Evolutionary conservation across 352 stramenopile genomes (phyloP), one percentile per base, ranked within the genome.

Genomic region (Globisporangium acanthophoron): DNA sequence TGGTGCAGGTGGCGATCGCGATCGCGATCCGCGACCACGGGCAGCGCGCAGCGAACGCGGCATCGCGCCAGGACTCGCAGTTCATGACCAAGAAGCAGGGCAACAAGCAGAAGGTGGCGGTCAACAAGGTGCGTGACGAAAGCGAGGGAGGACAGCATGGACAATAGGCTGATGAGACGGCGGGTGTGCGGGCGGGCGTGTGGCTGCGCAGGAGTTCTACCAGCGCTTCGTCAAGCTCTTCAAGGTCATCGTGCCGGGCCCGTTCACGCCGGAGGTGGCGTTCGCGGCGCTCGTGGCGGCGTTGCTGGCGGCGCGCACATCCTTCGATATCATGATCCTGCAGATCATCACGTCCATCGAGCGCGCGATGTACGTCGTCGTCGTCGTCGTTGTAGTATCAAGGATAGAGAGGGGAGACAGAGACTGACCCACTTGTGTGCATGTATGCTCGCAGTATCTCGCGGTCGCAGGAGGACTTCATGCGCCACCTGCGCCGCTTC

Each of bases 71-170:
- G 37, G 76, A 92, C 52, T 90, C 81, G 47, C 69, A 87, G 61
- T 90, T 84, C 56, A 87, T 87, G 68, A 87, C 76, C 40, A 87
- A 88, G 66, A 88, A 88, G 63, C 71, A 85, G 15, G 79, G 76
- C 53, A 80, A 67, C 54, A 73, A 76, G n/a, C 70, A 87, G 20
- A 81, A 77, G 33, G 78, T 88, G 56, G 79, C 79, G 15, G 73
- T 92, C 11, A 89, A 92, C 64, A 69, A 76, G 62, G 72, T 80
- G 52, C 37, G 21, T 35, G 24, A 27, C 18, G 7, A 16, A 39
- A 31, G 46, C 7, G 13, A 50, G 33, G 29, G 8, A 31, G 21
- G 8, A 20, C 46, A 43, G 18, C 15, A 15, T 13, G 16, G 37
- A 11, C 7, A 11, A 45, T 18, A 35, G 31, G 31, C 40, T 45